Percentiles rank a stretch among this genome's conserved stretches.
These are phyloP conservation scores for Apostasia ramifera DNA, from an alignment of 106 monocot genomes.

Conservation along the genomic window DNA sequence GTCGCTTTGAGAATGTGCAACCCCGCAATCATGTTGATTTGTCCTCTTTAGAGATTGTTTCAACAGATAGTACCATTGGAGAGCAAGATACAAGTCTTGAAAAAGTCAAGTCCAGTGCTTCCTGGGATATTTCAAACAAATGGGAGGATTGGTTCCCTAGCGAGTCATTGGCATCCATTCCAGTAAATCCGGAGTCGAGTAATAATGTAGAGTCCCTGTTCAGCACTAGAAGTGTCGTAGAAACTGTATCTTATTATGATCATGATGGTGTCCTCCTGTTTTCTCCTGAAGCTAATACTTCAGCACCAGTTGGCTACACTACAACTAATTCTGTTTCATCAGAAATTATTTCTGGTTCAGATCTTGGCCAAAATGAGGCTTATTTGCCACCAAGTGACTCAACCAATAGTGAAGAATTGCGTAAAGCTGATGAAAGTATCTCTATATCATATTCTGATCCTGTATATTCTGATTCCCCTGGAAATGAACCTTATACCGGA, in stretches of 20 bases:
- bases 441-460: constrained; percentile 9
- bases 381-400: constrained; percentile 3
- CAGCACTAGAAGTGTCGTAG: constrained; percentile 6
- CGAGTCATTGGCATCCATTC: constrained; percentile 20
- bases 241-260: constrained; percentile 9
- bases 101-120: constrained; percentile 12
- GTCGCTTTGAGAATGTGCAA: background rate
- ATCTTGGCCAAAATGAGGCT: constrained; percentile 20
- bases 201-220: constrained; percentile 16
- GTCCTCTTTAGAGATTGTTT: constrained; percentile 14
- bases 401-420: constrained; percentile 7
- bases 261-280: constrained; percentile 16
- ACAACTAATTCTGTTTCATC: constrained; percentile 17
- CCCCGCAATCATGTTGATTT: constrained; percentile 5
- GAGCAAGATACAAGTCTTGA: constrained; percentile 10
- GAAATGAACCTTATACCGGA: constrained; percentile 18
- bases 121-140: constrained; percentile 14
- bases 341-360: constrained; percentile 11
- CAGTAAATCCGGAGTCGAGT: constrained; percentile 17
- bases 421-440: constrained; percentile 6
- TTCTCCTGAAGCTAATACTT: constrained; percentile 6
- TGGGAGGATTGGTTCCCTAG: constrained; percentile 13
- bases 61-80: constrained; percentile 4
- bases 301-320: constrained; percentile 3
- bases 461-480: constrained; percentile 4